A percentile compares a stretch with the other conserved stretches of the same genome.
These are phyloP conservation scores for Viridothelium virens DNA, from an alignment of 495 filamentous ascomycete genomes.

Conservation along the genomic window DNA sequence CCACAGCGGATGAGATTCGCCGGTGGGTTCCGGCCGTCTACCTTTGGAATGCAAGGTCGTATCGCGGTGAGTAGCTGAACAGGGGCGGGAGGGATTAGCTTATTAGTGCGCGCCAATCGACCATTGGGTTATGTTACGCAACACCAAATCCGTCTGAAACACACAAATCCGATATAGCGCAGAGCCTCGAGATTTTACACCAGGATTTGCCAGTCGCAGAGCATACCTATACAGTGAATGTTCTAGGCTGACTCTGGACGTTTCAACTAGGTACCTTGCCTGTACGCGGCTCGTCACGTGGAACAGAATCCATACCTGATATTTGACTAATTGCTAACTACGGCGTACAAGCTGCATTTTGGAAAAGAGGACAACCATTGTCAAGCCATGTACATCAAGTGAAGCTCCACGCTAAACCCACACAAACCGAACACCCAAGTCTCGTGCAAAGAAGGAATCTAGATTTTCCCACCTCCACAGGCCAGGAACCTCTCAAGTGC, in stretches of 20 bases:
- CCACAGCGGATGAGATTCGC: slow-evolving; percentile 4
- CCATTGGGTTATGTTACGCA: neutral
- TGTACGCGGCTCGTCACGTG: no score
- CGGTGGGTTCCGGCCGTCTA: slow-evolving; percentile 5
- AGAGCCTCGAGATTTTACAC: neutral
- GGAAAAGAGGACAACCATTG: neutral
- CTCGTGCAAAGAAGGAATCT: neutral
- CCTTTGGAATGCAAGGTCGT: slow-evolving; percentile 8
- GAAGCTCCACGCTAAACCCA: neutral
- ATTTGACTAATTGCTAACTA: neutral
- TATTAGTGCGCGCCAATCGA: neutral
- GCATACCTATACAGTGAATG: no score
- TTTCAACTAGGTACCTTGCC: no score
- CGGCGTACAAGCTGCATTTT: neutral
- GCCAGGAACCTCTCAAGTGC: neutral
- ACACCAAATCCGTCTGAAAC: neutral
- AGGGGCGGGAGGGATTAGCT: slow-evolving; percentile 8
- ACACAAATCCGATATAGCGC: neutral
- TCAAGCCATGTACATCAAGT: slow-evolving; percentile 2
- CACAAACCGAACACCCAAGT: slow-evolving; percentile 1
- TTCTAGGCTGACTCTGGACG: no score
- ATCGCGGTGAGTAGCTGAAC: neutral
- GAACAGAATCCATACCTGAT: neutral
- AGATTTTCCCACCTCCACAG: slow-evolving; percentile 5
- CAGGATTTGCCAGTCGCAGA: no score